These are phyloP conservation scores for Podospora anserina DNA, from an alignment of 495 filamentous ascomycete species.

Conservation along the genomic window DNA sequence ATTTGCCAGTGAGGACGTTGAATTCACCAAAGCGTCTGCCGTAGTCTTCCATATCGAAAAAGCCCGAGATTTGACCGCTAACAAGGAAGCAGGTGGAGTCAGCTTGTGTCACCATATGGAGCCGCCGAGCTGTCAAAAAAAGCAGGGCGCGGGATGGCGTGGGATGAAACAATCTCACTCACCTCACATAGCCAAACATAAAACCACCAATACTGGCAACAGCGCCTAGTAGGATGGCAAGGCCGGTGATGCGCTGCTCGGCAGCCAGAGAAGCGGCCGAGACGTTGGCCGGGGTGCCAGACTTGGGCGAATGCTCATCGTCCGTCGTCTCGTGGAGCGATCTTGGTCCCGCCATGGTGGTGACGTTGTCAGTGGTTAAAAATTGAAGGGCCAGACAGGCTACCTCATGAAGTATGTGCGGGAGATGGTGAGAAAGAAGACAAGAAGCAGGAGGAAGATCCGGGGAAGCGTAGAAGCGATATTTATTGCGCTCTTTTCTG, in stretches of 20 bases:
- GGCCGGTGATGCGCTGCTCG: constrained; percentile 36
- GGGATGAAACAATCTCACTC: constrained; percentile 25
- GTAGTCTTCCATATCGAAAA: constrained; percentile 60
- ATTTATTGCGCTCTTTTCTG: not conserved
- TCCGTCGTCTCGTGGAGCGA: not conserved
- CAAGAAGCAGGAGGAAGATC: not conserved
- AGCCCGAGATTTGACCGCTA: constrained; percentile 50
- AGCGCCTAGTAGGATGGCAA: constrained; percentile 41
- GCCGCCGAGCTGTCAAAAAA: not conserved
- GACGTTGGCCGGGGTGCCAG: not conserved
- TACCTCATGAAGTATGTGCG: not conserved
- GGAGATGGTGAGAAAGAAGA: not conserved
- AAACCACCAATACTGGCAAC: constrained; percentile 71
- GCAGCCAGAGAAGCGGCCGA: constrained; percentile 12
- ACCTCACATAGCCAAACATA: constrained; percentile 75
- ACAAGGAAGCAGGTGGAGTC: not conserved
- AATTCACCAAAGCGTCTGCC: constrained; percentile 46
- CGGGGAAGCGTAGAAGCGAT: constrained; percentile 2
- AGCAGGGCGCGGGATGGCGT: not conserved
- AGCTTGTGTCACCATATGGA: constrained; percentile 10
- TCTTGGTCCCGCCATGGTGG: not conserved
- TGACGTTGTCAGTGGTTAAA: not conserved
- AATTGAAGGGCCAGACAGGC: not conserved
- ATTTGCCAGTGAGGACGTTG: constrained; percentile 26
- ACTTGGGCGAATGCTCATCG: constrained; percentile 1